These are phyloP conservation scores for Filobasidium wieringae DNA, from an alignment of 768 basidiomycete genomes.

Conservation along the genomic window DNA sequence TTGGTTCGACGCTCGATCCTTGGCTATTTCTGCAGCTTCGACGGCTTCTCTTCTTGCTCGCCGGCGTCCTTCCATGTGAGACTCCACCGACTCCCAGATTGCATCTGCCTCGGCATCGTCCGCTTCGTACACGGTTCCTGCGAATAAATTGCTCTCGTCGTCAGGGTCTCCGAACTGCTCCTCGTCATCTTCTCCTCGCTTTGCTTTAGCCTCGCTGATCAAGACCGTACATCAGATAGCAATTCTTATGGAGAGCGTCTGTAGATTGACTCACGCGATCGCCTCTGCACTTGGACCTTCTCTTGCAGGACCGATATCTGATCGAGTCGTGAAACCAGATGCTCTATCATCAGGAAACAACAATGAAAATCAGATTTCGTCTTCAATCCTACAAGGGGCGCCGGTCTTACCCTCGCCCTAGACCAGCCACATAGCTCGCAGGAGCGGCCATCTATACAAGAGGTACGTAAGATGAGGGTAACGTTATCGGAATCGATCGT, in stretches of 20 bases:
- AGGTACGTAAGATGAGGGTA: not conserved
- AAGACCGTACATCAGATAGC: slow-evolving; percentile 2
- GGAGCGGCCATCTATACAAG: slow-evolving; percentile 51
- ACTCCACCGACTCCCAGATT: slow-evolving; percentile 86
- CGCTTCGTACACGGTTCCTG: slow-evolving; percentile 87
- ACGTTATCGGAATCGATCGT: not conserved
- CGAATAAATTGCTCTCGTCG: slow-evolving; percentile 90
- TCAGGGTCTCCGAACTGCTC: slow-evolving; percentile 95
- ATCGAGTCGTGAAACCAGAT: slow-evolving; percentile 93
- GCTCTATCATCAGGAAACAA: slow-evolving; percentile 47
- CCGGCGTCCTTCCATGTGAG: slow-evolving; percentile 76
- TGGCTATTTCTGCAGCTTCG: slow-evolving; percentile 60
- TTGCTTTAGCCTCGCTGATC: slow-evolving; percentile 76
- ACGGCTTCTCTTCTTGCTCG: slow-evolving; percentile 64
- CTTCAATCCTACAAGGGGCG: not conserved
- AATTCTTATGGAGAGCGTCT: not conserved
- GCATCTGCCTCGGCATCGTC: slow-evolving; percentile 96
- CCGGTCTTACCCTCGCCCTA: slow-evolving; percentile 72
- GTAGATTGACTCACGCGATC: slow-evolving; percentile 53
- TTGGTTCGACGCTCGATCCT: slow-evolving; percentile 72
- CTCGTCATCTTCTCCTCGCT: slow-evolving; percentile 75
- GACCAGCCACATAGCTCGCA: slow-evolving; percentile 94
- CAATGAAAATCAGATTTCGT: not conserved
- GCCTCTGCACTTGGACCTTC: slow-evolving; percentile 88
- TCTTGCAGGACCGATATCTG: slow-evolving; percentile 95